These are phyloP conservation scores for Saccharata proteae DNA, from an alignment of 2,329 filamentous ascomycete genomes.

Conservation along the genomic window DNA sequence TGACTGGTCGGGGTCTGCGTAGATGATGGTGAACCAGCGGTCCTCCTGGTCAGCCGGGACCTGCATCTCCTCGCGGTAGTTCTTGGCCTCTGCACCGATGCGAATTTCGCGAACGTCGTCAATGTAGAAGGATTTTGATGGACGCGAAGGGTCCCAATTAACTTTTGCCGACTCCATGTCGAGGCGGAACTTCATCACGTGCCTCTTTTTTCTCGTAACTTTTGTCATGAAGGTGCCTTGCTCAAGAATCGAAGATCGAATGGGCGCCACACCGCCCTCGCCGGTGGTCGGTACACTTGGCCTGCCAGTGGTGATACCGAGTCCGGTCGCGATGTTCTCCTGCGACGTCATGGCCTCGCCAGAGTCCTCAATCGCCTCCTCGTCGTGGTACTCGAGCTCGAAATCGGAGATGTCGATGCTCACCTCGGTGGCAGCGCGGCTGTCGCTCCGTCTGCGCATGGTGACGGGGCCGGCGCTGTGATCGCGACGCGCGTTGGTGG, in stretches of 20 bases:
- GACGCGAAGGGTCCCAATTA: constrained; percentile 69
- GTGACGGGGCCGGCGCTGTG: constrained; percentile 83
- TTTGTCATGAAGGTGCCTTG: constrained; percentile 70
- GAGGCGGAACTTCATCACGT: constrained; percentile 62
- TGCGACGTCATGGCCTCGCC: constrained; percentile 18
- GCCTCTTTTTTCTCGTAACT: constrained; percentile 76
- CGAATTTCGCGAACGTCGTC: constrained; percentile 92
- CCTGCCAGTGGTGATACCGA: constrained; percentile 26
- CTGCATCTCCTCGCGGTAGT: constrained; percentile 76
- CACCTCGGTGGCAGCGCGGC: constrained; percentile 52
- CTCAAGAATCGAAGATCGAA: constrained; percentile 64
- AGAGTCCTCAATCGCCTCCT: constrained; percentile 36
- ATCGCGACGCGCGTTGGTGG: constrained; percentile 61
- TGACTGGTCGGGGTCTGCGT: constrained; percentile 63
- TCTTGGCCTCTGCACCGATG: constrained; percentile 68
- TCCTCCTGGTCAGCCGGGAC: constrained; percentile 54
- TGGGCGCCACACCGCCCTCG: constrained; percentile 47
- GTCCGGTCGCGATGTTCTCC: constrained; percentile 16
- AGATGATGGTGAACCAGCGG: constrained; percentile 84
- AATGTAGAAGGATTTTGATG: constrained; percentile 78
- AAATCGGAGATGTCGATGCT: constrained; percentile 37
- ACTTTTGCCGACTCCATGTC: constrained; percentile 79
- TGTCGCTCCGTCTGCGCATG: constrained; percentile 77
- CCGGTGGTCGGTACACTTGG: constrained; percentile 15
- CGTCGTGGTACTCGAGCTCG: constrained; percentile 41